Evolutionary conservation across 2,329 filamentous ascomycete genomes (phyloP), one percentile per base, ranked within the genome.

Genomic region (Neocucurbitaria cava): DNA sequence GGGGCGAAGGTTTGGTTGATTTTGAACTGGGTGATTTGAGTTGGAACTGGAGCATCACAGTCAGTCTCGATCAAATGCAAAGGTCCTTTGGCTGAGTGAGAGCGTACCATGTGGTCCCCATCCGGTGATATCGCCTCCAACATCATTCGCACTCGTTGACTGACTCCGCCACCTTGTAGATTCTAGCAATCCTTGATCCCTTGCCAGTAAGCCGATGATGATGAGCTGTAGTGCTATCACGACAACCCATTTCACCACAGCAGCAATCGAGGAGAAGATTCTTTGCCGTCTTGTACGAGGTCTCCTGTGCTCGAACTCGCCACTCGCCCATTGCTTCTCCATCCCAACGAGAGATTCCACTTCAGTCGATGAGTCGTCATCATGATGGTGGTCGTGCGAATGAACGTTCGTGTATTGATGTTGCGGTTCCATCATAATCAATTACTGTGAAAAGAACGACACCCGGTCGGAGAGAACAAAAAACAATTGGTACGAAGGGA

Each of bases 1-100:
- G 70, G 70, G 3, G 71, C 70, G 44, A 70, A 73, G 1, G 71
- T 73, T 50, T 74, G 71, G 40, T 73, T 73, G 46, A 73, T 64
- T 11, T 68, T 44, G 59, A 74, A 74, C n/a, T 58, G 69, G 24
- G 66, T 70, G 49, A 72, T 59, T 52, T 70, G 67, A 7, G 70
- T 73, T 11, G 70, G 69, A 20, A 74, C 70, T 74, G 43, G 0
- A 1, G n/a, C 7, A 2, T 5, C 21, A 6, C 13, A 4, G 15
- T 68, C 51, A 64, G 33, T 21, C 4, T 18, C 23, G 15, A n/a
- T n/a, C 13, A 3, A 35, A 39, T 9, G 18, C 39, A 31, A 17
- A 17, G 2, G 7, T n/a, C n/a, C n/a, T n/a, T n/a, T n/a, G n/a
- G 9, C 5, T 2, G 23, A 8, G 10, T 2, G 13, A 13, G 8